phyloP scores from a whole-genome alignment of 768 basidiomycete genomes.

The Boletus rufocinnamomeus region DNA sequence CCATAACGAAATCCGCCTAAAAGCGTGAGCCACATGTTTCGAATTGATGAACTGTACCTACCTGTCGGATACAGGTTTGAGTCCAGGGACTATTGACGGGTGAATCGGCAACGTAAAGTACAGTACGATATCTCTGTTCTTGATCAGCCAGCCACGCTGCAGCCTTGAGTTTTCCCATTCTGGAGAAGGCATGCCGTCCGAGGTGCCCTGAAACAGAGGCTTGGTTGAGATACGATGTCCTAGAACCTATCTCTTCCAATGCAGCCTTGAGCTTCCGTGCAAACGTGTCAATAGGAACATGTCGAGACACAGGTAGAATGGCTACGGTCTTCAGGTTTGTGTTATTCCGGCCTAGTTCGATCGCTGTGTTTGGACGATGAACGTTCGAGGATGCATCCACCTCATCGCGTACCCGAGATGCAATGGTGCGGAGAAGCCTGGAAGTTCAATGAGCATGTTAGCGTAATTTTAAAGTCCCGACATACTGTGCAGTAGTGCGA shows the following conservation, averaged over 20 bases:
- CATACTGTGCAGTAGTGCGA: constrained; percentile 80
- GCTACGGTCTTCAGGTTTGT: constrained; percentile 93
- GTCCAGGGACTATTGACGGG: constrained; percentile 97
- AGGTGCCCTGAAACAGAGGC: constrained; percentile 89
- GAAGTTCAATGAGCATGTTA: constrained; percentile 3
- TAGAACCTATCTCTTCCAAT: constrained; percentile 90
- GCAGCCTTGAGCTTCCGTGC: constrained; percentile 86
- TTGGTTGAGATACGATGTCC: constrained; percentile 92
- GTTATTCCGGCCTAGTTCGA: constrained; percentile 76
- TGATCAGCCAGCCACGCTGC: constrained; percentile 91
- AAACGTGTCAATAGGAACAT: constrained; percentile 87
- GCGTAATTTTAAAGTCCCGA: neutral
- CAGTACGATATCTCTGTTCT: constrained; percentile 90
- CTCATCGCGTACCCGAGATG: constrained; percentile 85
- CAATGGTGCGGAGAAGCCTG: constrained; percentile 85
- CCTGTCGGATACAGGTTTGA: constrained; percentile 95
- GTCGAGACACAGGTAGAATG: constrained; percentile 82
- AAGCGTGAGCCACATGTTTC: constrained; percentile 10
- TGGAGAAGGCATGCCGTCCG: constrained; percentile 91
- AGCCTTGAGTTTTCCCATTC: constrained; percentile 97
- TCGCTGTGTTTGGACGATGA: constrained; percentile 51
- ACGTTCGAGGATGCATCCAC: constrained; percentile 61
- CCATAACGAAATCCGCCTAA: constrained; percentile 90
- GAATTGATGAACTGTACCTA: constrained; percentile 32
- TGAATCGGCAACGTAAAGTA: constrained; percentile 95